Evolutionary conservation across 257 asterid genomes (phyloP).

Genomic region (Catharanthus roseus): DNA sequence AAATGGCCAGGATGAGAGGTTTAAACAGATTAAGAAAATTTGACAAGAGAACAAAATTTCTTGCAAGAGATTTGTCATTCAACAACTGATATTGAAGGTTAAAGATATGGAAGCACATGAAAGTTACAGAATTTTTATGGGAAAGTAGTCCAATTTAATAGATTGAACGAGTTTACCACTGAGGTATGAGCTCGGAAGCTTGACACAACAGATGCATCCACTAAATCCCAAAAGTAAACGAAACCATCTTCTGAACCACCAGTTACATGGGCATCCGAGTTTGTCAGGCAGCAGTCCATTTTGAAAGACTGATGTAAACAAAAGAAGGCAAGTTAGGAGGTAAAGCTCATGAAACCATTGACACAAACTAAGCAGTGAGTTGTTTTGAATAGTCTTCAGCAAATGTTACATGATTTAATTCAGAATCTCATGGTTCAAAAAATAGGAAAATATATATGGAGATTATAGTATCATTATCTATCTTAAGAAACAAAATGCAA

Average conservation of each 20-base stretch:
- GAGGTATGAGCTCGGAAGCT: constrained; percentile 79
- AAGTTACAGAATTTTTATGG: neutral
- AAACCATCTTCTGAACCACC: constrained; percentile 97
- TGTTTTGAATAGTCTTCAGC: neutral
- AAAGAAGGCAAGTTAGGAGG: neutral
- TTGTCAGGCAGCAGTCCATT: constrained; percentile 91
- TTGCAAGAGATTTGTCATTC: neutral
- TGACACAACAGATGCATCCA: constrained; percentile 69
- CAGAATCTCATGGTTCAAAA: neutral
- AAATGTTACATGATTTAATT: neutral
- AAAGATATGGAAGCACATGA: neutral
- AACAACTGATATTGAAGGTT: neutral
- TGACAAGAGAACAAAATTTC: neutral
- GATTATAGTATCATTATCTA: neutral
- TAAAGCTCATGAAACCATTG: neutral
- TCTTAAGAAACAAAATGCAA: constrained; percentile 11
- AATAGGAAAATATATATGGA: neutral
- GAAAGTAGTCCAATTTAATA: neutral
- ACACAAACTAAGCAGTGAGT: neutral
- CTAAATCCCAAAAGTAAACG: constrained; percentile 92
- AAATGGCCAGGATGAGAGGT: neutral
- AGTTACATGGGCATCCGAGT: constrained; percentile 79
- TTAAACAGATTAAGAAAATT: neutral
- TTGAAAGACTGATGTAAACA: constrained; percentile 59
- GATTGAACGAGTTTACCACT: constrained; percentile 50